These are phyloP conservation scores for Pseudogymnoascus sp. DNA, from an alignment of 2,329 filamentous ascomycete species.

Conservation along the genomic window DNA sequence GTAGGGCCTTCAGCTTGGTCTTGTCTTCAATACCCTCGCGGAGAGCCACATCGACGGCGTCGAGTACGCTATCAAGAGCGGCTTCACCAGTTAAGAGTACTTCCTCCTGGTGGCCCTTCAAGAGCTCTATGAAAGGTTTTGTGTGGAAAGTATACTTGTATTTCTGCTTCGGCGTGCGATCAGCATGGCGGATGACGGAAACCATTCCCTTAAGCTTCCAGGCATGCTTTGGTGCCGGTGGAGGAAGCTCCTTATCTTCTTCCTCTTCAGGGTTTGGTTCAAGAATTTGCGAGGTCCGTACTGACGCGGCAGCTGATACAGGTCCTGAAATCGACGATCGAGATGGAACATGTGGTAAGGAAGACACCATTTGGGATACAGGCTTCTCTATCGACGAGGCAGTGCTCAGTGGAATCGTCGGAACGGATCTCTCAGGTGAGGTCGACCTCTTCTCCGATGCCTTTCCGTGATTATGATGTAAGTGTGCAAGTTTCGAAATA, in stretches of 20 bases:
- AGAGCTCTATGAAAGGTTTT: constrained; percentile 85
- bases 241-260: constrained; percentile 32
- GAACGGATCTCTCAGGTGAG: background rate
- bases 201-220: constrained; percentile 99
- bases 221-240: constrained; percentile 74
- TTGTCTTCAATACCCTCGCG: constrained; percentile 73
- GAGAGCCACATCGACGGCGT: constrained; percentile 77
- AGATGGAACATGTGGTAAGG: background rate
- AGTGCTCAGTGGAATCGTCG: background rate
- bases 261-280: constrained; percentile 12
- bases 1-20: constrained; percentile 75
- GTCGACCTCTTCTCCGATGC: background rate
- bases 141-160: constrained; percentile 99
- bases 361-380: background rate
- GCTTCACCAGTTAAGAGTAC: constrained; percentile 89
- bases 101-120: constrained; percentile 94
- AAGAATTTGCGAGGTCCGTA: background rate
- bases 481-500: constrained; percentile 45
- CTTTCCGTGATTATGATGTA: constrained; percentile 22
- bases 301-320: background rate
- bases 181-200: constrained; percentile 90
- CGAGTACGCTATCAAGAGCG: constrained; percentile 78
- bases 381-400: background rate
- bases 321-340: background rate
- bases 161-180: constrained; percentile 96